phyloP scores from a whole-genome alignment of 2,329 filamentous ascomycete genomes.

The Monilinia fructicola region DNA sequence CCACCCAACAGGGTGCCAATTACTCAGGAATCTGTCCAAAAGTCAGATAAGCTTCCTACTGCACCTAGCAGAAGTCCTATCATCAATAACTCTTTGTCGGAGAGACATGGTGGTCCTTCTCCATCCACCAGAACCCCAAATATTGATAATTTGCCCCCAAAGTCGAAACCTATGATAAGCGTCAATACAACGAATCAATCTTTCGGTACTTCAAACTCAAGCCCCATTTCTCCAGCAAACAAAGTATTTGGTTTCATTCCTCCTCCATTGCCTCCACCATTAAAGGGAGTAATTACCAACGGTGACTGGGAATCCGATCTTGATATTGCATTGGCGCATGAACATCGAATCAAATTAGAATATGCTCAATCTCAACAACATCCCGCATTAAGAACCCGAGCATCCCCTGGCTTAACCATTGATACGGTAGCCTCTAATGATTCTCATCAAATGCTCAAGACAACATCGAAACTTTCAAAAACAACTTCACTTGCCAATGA shows the following conservation, averaged over 20 bases:
- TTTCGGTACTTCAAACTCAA: neutral
- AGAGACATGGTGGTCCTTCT: too few relatives aligned
- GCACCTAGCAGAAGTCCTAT: neutral
- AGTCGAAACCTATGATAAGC: neutral
- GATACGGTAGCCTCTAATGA: neutral
- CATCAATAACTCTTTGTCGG: neutral
- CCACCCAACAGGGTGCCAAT: neutral
- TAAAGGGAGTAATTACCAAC: neutral
- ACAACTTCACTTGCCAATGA: neutral
- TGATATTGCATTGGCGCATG: conserved; percentile 8
- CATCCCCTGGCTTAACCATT: neutral
- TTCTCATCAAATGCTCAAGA: neutral
- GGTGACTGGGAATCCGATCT: neutral
- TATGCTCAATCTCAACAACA: neutral
- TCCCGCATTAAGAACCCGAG: neutral
- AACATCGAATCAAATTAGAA: neutral
- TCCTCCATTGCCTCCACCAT: neutral
- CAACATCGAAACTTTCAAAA: conserved; percentile 1
- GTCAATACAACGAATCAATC: neutral
- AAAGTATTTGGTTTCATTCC: conserved; percentile 11
- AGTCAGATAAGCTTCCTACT: neutral
- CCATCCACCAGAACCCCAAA: neutral
- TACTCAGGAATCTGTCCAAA: neutral
- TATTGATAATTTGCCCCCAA: neutral
- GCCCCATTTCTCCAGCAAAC: conserved; percentile 1